Base-by-base conservation (phyloP, 257 asterid genomes). In the Gentiana macrophylla region DNA sequence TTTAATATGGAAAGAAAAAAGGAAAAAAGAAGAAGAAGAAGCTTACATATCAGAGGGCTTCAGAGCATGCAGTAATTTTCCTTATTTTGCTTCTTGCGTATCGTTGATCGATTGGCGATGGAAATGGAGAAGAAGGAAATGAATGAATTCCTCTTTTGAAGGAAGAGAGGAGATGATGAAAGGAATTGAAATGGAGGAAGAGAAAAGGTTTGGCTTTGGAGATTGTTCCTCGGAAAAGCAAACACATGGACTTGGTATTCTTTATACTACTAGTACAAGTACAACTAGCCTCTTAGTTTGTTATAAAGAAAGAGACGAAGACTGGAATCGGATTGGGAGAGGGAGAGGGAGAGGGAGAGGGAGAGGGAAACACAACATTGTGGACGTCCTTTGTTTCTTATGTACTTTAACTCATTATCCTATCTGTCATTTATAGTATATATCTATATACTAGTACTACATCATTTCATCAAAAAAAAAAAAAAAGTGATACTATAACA, bases 201-300 rank as follows among this genome's bases (percentile, higher is more conserved):
- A 24, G 48, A 61, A 7, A 45, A 49, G 13, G 48, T 5, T 49
- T 54, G 53, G 56, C 59, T 32, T 33, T 5, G 35, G 57, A 38
- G 51, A 70, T 65, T 56, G 54, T 65, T 66, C 80, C 75, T 77
- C 48, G 81, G 78, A 61, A 71, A 74, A 71, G 50, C 67, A 59
- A 65, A 70, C 46, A 45, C 66, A 35, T 37, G 12, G 36, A 50
- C 35, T 15, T 58, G 66, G 46, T 37, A 24, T 24, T 57, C 47
- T 10, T 12, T 36, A 56, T 58, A 12, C 24, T 24, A 24, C 24
- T 24, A 24, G 24, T 24, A 24, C 24, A 24, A 24, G 24, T 24
- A 24, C 24, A 24, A 24, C 24, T 24, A 24, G 24, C 24, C 24
- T 24, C 24, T 24, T 24, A 24, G 24, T 24, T 24, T 24, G 24